Evolutionary conservation across 106 monocot species (phyloP).

Genomic region (Apostasia ramifera): DNA sequence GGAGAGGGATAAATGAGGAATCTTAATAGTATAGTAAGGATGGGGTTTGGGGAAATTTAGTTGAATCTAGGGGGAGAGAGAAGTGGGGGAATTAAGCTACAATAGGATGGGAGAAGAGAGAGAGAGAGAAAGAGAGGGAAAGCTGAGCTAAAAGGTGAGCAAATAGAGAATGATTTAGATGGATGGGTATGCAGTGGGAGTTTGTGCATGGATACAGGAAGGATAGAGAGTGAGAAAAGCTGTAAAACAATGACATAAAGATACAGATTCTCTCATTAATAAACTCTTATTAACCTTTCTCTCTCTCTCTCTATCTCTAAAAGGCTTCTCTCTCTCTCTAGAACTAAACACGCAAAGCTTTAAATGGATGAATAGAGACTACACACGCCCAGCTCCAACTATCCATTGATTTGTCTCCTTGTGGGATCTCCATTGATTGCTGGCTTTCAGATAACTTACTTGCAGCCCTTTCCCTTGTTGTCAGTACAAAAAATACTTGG

Average conservation of each 20-base stretch:
- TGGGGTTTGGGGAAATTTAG: conserved; percentile 14
- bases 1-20: conserved; percentile 22
- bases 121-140: neutral
- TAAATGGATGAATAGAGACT: conserved; percentile 94
- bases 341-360: conserved; percentile 86
- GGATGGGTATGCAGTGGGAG: neutral
- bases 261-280: neutral
- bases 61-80: neutral
- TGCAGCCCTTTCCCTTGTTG: conserved; percentile 23
- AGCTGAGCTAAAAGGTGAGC: neutral
- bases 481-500: conserved; percentile 42
- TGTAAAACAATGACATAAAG: neutral
- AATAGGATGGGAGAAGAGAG: neutral
- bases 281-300: neutral
- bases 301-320: conserved; percentile 20
- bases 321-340: conserved; percentile 10
- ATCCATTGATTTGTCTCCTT: conserved; percentile 71
- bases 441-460: conserved; percentile 64
- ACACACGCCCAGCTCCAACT: conserved; percentile 69
- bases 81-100: neutral
- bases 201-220: conserved; percentile 11
- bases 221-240: neutral
- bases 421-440: conserved; percentile 80
- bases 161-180: neutral
- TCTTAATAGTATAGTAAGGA: conserved; percentile 38